phyloP scores from a whole-genome alignment of 2,329 filamentous ascomycete genomes.

The Penicillium polonicum region DNA sequence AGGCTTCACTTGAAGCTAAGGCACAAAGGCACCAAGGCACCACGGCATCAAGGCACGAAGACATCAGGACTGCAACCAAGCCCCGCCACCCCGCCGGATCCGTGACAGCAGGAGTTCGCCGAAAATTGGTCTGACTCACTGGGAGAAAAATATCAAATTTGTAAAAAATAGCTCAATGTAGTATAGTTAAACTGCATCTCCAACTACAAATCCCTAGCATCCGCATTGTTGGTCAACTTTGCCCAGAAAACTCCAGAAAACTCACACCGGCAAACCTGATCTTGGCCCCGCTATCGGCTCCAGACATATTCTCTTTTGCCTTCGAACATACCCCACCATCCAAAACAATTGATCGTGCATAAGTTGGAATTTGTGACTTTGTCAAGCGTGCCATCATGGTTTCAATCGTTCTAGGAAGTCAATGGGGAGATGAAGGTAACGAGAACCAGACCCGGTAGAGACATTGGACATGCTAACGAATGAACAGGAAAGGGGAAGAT shows the following conservation, averaged over 20 bases:
- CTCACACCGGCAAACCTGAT: slow-evolving; percentile 8
- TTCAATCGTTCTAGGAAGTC: slow-evolving; percentile 47
- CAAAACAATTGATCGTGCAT: slow-evolving; percentile 4
- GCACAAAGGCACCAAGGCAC: background rate
- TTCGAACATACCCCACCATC: slow-evolving; percentile 11
- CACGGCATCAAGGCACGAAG: background rate
- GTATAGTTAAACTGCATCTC: background rate
- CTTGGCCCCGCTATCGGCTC: slow-evolving; percentile 14
- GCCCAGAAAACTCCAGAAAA: slow-evolving; percentile 1
- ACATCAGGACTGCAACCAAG: background rate
- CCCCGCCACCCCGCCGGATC: slow-evolving; percentile 12
- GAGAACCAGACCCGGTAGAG: slow-evolving; percentile 1
- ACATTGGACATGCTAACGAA: slow-evolving; percentile 9
- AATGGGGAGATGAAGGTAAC: slow-evolving; percentile 51
- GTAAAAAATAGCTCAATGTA: background rate
- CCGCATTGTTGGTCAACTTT: background rate
- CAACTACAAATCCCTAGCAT: background rate
- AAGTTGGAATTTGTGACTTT: background rate
- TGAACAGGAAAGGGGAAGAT: slow-evolving; percentile 48
- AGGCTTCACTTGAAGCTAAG: background rate
- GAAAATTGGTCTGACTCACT: slow-evolving; percentile 6
- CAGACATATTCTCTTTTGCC: slow-evolving; percentile 6
- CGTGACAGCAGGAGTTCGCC: background rate
- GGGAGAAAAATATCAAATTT: background rate
- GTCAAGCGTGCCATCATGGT: slow-evolving; percentile 31